These are phyloP conservation scores for Tetradesmus lagerheimii DNA, from an alignment of 139 green algal species.

Conservation along the genomic window DNA sequence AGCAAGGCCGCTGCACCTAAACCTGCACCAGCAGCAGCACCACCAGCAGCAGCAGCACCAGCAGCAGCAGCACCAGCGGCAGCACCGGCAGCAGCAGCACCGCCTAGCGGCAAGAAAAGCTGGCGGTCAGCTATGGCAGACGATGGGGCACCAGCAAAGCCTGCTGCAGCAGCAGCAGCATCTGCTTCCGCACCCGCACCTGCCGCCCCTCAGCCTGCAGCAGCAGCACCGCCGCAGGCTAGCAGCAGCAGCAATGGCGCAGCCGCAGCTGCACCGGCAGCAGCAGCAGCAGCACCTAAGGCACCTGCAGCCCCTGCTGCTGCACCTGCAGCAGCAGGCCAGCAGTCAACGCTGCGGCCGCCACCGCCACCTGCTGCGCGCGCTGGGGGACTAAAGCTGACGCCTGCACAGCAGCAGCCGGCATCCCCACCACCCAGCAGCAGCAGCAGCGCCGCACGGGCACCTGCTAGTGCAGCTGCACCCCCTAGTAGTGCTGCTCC, in stretches of 20 bases:
- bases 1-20: slow-evolving; percentile 17
- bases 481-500: background rate
- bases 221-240: background rate
- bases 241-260: background rate
- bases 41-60: background rate
- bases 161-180: slow-evolving; percentile 21
- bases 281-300: no score
- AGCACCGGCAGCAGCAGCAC: slow-evolving; percentile 16
- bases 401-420: background rate
- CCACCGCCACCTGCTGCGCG: slow-evolving; percentile 7
- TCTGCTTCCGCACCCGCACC: background rate
- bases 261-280: background rate
- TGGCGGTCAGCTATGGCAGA: background rate
- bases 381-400: background rate
- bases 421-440: slow-evolving; percentile 21
- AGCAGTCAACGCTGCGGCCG: background rate
- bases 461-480: background rate
- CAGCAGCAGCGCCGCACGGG: background rate
- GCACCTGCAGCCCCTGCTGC: background rate
- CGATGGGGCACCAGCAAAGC: background rate
- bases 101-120: background rate
- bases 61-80: background rate
- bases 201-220: background rate
- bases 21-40: slow-evolving; percentile 9
- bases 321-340: background rate